phyloP scores from a whole-genome alignment of 2,329 filamentous ascomycete species.

The Verticillium klebahnii region DNA sequence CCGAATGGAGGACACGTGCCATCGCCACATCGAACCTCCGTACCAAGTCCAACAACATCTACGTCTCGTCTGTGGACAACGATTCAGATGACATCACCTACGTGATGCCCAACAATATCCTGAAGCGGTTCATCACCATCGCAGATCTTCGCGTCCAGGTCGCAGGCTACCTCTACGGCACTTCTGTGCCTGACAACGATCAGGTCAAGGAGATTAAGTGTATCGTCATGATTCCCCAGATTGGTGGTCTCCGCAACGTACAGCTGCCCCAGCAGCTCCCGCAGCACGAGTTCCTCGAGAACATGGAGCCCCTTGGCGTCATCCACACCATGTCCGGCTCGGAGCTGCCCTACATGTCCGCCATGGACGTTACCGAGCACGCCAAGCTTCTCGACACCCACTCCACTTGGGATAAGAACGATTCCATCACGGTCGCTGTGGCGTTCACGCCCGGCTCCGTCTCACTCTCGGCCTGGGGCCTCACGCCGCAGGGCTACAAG shows the following conservation, averaged over 20 bases:
- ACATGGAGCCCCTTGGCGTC: slow-evolving; percentile 84
- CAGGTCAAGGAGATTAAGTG: slow-evolving; percentile 96
- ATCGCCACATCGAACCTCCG: slow-evolving; percentile 95
- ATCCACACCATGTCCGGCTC: slow-evolving; percentile 96
- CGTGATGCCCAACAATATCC: slow-evolving; percentile 97
- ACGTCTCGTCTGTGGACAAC: slow-evolving; percentile 93
- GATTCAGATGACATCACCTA: slow-evolving; percentile 90
- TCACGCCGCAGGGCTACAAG: slow-evolving; percentile 89
- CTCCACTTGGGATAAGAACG: slow-evolving; percentile 71
- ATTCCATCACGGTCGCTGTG: slow-evolving; percentile 90
- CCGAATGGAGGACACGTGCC: slow-evolving; percentile 94
- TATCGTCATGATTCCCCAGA: slow-evolving; percentile 96
- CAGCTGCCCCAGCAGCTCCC: slow-evolving; percentile 87
- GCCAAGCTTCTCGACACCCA: slow-evolving; percentile 84
- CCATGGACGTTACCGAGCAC: slow-evolving; percentile 91
- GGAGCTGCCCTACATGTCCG: slow-evolving; percentile 94
- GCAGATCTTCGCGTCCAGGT: slow-evolving; percentile 95
- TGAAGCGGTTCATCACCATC: slow-evolving; percentile 97
- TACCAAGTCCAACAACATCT: slow-evolving; percentile 95
- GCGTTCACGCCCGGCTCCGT: slow-evolving; percentile 96
- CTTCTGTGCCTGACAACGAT: slow-evolving; percentile 87
- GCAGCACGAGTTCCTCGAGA: slow-evolving; percentile 83
- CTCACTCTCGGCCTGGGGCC: slow-evolving; percentile 86
- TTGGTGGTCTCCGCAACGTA: slow-evolving; percentile 87
- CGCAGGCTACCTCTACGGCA: slow-evolving; percentile 90